A percentile compares a stretch with the other conserved stretches of the same genome.
phyloP scores from a whole-genome alignment of 345 rosid species.

The Cardiospermum halicacabum region DNA sequence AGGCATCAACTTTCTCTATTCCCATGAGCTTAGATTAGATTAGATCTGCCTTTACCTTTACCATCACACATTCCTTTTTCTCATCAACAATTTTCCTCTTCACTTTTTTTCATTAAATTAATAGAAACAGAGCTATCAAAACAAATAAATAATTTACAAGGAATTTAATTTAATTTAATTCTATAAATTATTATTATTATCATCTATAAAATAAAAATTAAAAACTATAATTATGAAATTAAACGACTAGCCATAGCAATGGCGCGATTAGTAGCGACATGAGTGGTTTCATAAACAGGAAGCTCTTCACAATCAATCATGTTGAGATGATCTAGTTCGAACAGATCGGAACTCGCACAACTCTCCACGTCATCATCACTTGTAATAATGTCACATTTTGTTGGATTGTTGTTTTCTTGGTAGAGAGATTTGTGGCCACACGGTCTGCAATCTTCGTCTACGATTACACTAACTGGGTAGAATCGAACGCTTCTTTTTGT shows the following conservation, averaged over 20 bases:
- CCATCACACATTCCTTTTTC: constrained; percentile 14
- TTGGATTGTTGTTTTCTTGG: constrained; percentile 17
- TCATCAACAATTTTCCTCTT: neutral
- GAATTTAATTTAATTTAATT: neutral
- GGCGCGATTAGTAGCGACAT: constrained; percentile 46
- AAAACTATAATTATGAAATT: neutral
- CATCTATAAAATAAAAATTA: too few relatives aligned
- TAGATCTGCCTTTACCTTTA: constrained; percentile 39
- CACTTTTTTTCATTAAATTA: neutral
- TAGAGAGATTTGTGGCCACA: constrained; percentile 39
- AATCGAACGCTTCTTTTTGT: constrained; percentile 61
- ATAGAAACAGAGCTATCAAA: neutral
- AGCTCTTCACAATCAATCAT: constrained; percentile 39
- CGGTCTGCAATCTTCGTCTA: constrained; percentile 52
- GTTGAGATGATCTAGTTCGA: constrained; percentile 49
- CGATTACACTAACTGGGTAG: constrained; percentile 64
- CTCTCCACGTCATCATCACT: constrained; percentile 35
- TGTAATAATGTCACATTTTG: too few relatives aligned
- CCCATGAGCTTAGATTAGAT: constrained; percentile 50
- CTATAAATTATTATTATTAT: neutral
- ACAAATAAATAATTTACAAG: constrained; percentile 10
- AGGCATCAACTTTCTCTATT: constrained; percentile 47
- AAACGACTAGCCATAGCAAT: constrained; percentile 36
- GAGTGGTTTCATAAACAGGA: constrained; percentile 70
- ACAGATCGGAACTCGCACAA: constrained; percentile 52